Evolutionary conservation across 2,329 filamentous ascomycete species (phyloP).

Genomic region (Talaromyces sp.): DNA sequence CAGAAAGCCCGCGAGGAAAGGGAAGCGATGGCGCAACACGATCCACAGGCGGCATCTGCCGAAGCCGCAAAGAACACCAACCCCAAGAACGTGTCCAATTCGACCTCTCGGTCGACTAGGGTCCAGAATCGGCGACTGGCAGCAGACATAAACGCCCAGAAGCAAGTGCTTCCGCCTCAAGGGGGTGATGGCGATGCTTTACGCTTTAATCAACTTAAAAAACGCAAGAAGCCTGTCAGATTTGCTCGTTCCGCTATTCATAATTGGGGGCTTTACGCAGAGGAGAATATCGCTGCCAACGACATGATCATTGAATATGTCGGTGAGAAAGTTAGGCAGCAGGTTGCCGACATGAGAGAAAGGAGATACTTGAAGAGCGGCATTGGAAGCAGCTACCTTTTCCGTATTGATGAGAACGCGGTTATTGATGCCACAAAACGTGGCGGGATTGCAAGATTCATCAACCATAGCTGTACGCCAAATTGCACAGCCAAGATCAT

Average conservation of each 20-base stretch:
- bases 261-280: conserved; percentile 96
- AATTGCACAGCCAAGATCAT: conserved; percentile 99
- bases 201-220: conserved; percentile 98
- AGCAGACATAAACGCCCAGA: conserved; percentile 92
- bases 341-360: conserved; percentile 95
- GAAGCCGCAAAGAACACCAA: conserved; percentile 69
- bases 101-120: conserved; percentile 86
- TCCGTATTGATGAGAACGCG: conserved; percentile 95
- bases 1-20: conserved; percentile 86
- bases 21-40: conserved; percentile 64
- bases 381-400: conserved; percentile 94
- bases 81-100: conserved; percentile 77
- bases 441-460: conserved; percentile 95
- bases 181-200: conserved; percentile 82
- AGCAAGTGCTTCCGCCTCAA: conserved; percentile 65
- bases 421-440: conserved; percentile 98
- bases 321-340: conserved; percentile 92
- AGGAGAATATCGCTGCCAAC: conserved; percentile 94
- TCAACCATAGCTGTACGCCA: conserved; percentile 95
- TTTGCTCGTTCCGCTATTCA: conserved; percentile 97
- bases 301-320: conserved; percentile 99
- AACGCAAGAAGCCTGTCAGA: conserved; percentile 97
- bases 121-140: conserved; percentile 93
- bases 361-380: conserved; percentile 89
- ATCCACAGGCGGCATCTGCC: conserved; percentile 60